Percentiles rank a stretch among this genome's conserved stretches.
Conservation (phyloP, 208 protist genomes). For the Trypanosoma scelopori region DNA sequence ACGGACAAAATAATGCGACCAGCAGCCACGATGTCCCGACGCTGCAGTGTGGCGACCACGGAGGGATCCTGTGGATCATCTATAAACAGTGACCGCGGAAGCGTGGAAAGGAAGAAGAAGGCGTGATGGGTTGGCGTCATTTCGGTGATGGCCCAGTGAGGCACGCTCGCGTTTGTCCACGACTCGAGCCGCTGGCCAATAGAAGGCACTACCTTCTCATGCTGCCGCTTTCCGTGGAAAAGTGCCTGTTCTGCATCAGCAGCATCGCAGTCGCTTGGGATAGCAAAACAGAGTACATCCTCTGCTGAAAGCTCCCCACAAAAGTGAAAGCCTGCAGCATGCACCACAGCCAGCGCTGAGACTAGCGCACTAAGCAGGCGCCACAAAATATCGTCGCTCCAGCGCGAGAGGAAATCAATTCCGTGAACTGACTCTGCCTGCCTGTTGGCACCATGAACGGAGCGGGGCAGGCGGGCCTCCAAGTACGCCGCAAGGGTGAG, state of each 20-base stretch:
- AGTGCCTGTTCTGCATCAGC: not conserved
- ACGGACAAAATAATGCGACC: slow-evolving; percentile 41
- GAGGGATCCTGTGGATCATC: not conserved
- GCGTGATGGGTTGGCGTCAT: slow-evolving; percentile 46
- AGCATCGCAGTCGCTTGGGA: slow-evolving; percentile 16
- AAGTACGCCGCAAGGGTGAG: slow-evolving; percentile 30
- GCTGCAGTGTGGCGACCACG: slow-evolving; percentile 28
- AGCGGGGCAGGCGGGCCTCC: slow-evolving; percentile 16
- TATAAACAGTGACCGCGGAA: slow-evolving; percentile 25
- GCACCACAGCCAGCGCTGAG: slow-evolving; percentile 57
- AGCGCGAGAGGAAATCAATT: slow-evolving; percentile 33
- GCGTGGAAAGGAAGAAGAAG: slow-evolving; percentile 44
- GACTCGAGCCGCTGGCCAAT: slow-evolving; percentile 23
- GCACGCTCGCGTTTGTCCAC: slow-evolving; percentile 26
- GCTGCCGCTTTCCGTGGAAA: not conserved
- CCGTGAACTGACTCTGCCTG: not conserved
- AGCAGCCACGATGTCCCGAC: slow-evolving; percentile 46
- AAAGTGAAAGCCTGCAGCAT: slow-evolving; percentile 67
- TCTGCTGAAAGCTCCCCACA: slow-evolving; percentile 50
- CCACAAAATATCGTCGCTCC: slow-evolving; percentile 82
- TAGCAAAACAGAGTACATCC: slow-evolving; percentile 72
- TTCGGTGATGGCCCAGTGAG: slow-evolving; percentile 29
- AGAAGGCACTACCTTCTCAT: slow-evolving; percentile 3
- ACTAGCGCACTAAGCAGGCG: slow-evolving; percentile 62
- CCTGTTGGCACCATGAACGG: not conserved